These are phyloP conservation scores for Peniophora sp. DNA, from an alignment of 1,284 basidiomycete species.

Conservation along the genomic window DNA sequence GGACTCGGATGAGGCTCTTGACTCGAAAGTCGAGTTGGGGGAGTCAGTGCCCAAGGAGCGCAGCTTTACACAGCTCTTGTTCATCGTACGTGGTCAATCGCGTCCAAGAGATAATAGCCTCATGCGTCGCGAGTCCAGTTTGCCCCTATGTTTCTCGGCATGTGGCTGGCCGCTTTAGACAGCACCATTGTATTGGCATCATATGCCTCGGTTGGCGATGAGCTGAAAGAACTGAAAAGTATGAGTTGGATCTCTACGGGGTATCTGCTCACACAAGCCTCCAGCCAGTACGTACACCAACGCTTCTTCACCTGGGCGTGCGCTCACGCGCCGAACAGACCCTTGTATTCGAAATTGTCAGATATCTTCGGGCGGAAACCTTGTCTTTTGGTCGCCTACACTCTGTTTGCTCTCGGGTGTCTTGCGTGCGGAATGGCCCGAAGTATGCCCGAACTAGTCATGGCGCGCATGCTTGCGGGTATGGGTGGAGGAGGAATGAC, in stretches of 20 bases:
- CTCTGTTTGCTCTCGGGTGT: constrained; percentile 46
- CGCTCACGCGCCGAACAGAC: constrained; percentile 24
- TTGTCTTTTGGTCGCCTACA: constrained; percentile 48
- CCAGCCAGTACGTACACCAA: constrained; percentile 38
- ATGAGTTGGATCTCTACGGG: constrained; percentile 61
- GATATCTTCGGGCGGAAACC: constrained; percentile 57
- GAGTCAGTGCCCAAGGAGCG: too few species aligned
- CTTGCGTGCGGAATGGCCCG: constrained; percentile 44
- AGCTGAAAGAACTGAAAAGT: constrained; percentile 52
- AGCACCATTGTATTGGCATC: constrained; percentile 50
- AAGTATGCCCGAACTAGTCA: constrained; percentile 50
- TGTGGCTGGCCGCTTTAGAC: constrained; percentile 52
- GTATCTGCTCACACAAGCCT: constrained; percentile 52
- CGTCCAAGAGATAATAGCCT: too few species aligned
- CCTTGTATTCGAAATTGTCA: constrained; percentile 55
- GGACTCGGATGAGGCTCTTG: too few species aligned
- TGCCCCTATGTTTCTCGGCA: constrained; percentile 23
- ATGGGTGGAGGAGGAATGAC: constrained; percentile 57
- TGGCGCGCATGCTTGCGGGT: constrained; percentile 47
- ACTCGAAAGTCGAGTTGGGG: too few species aligned
- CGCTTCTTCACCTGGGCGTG: not conserved
- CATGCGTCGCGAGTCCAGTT: not conserved
- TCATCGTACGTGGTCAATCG: too few species aligned
- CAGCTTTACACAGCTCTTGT: too few species aligned
- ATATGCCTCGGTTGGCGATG: constrained; percentile 54